Conservation (phyloP, 352 stramenopile genomes). For the Phytophthora constricta region DNA sequence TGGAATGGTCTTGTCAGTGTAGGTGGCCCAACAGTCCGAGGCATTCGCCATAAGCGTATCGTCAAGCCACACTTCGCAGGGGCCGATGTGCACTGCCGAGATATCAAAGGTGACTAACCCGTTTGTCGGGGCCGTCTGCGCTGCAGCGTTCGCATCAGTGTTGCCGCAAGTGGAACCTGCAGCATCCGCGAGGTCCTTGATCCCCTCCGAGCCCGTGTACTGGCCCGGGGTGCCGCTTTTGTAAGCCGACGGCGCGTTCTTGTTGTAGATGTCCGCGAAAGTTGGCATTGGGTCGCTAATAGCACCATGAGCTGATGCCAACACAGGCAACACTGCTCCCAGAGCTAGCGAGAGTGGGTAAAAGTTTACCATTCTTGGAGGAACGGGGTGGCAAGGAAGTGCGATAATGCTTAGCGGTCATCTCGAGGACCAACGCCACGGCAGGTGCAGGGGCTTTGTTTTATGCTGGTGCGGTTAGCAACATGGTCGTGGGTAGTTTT, state of each 20-base stretch:
- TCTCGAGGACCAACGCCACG: neutral
- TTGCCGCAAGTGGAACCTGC: slow-evolving; percentile 47
- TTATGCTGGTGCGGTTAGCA: too few relatives aligned
- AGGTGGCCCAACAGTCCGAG: slow-evolving; percentile 42
- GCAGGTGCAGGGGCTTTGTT: neutral
- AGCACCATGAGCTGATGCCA: slow-evolving; percentile 24
- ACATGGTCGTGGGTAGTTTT: too few relatives aligned
- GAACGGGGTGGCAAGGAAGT: neutral
- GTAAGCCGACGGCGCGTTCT: slow-evolving; percentile 30
- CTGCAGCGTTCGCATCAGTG: slow-evolving; percentile 34
- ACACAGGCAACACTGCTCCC: slow-evolving; percentile 2
- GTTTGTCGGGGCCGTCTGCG: slow-evolving; percentile 31
- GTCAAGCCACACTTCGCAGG: slow-evolving; percentile 53
- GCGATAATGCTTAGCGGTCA: too few relatives aligned
- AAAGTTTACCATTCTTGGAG: slow-evolving; percentile 3
- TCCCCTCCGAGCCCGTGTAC: slow-evolving; percentile 39
- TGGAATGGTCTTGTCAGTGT: slow-evolving; percentile 33
- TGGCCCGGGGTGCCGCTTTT: slow-evolving; percentile 34
- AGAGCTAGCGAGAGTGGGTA: neutral
- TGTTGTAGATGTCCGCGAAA: slow-evolving; percentile 42
- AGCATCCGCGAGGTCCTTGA: slow-evolving; percentile 34
- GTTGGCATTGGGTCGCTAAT: slow-evolving; percentile 27
- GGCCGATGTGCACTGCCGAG: slow-evolving; percentile 43
- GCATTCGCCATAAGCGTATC: slow-evolving; percentile 24
- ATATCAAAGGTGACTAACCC: slow-evolving; percentile 36